Base-by-base conservation (phyloP, 202 grass and related monocot species). In the Zizania palustris region DNA sequence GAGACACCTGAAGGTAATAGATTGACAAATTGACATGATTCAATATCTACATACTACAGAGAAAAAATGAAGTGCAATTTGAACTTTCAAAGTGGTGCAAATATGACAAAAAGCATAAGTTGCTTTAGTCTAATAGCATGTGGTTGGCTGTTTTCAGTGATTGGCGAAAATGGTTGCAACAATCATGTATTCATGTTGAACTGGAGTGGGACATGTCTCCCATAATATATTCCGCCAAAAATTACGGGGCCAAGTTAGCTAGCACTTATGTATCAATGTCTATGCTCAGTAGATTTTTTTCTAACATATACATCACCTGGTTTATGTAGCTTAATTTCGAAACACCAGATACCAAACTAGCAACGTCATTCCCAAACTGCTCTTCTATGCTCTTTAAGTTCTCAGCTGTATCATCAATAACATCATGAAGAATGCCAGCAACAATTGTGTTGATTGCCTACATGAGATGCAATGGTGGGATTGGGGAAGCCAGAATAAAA, bases 291-390 rank as follows among this genome's bases (percentile, higher is more conserved):
- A 87, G 22, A 38, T 40, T 72, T 60, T 62, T 45, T 50, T 53
- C 59, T 60, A 85, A 67, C 43, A 70, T 80, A 81, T 57, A 12
- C n/a, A 61, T 79, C 55, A 95, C 95, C 95, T 98, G 91, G 71
- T 98, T 98, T 92, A 98, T 90, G 80, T 92, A 95, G 76, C 95
- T 98, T 78, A 98, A 77, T 80, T 98, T 98, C 81, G 95, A 98
- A 75, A 98, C 91, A 79, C 89, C 80, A 71, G 89, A 93, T 58
- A 98, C 91, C 71, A 98, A 85, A 80, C 74, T 63, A 48, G 91
- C 87, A 70, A 98, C 91, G 85, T 98, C 89, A 80, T 87, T 71
- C 59, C 87, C 95, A 88, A 98, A 98, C 80, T 92, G 82, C 77
- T 86, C 80, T 80, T 85, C 77, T 83, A 98, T 87, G 37, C 69